Base-by-base conservation (phyloP, 2,329 filamentous ascomycete species). In the Fonsecaea multimorphosa region DNA sequence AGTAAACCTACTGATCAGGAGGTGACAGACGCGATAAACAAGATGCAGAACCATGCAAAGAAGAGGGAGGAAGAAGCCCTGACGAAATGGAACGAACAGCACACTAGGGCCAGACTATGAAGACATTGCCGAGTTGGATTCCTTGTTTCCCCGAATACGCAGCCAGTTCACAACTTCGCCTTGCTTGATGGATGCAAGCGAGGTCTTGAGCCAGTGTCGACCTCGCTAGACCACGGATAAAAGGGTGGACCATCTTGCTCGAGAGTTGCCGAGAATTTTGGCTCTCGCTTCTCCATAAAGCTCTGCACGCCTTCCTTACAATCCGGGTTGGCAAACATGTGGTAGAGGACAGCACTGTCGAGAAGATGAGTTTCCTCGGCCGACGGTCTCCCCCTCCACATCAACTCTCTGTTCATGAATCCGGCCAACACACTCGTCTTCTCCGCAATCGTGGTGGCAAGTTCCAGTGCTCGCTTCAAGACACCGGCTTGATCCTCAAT, bases 321-420 rank as follows among this genome's bases (percentile, higher is more conserved):
- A 72, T 91, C 89, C 66, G 82, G 84, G 31, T 63, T 55, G 3
- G 71, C 75, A 71, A 80, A 80, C 69, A 78, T 73, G 61, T 77
- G 74, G 54, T 73, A 76, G 12, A 80, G 74, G 24, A 79, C 63
- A 4, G 70, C 70, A 12, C 77, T 79, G 65, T 93, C 90, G 32
- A 92, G 77, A 69, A 92, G 76, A 78, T 92, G 89, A 61, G 89
- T 86, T 56, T 82, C 88, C 78, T 93, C 91, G 0, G 89, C 84
- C 14, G 82, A 85, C 11, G 58, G 54, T 34, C 60, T 62, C 2
- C 67, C 64, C 58, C 64, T 62, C 53, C 61, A 65, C 61, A 69
- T 69, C 31, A 69, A 38, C 34, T 69, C 67, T 11, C 61, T 61
- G 14, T 64, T 66, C 61, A 66, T 60, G 49, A 63, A 63, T 19